Conservation (phyloP, 2,329 filamentous ascomycete genomes). For the Epichloe hybrida region DNA sequence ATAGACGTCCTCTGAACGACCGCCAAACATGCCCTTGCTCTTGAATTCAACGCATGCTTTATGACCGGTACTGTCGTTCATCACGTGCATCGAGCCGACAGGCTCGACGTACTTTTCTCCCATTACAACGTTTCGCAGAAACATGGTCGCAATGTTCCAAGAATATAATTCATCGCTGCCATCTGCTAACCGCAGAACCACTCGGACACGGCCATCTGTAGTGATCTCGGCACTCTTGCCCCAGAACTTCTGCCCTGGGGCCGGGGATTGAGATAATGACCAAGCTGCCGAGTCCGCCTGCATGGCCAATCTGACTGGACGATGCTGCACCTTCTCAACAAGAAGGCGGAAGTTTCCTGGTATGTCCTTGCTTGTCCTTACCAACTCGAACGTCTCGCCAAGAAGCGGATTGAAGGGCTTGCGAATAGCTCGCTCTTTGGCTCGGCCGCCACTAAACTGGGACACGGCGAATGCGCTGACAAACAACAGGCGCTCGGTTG, state of each 20-base stretch:
- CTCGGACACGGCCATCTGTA: constrained; percentile 73
- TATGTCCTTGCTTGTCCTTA: constrained; percentile 65
- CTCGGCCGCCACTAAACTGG: constrained; percentile 64
- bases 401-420: constrained; percentile 97
- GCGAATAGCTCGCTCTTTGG: constrained; percentile 81
- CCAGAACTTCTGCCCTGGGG: constrained; percentile 95
- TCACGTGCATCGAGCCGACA: constrained; percentile 74
- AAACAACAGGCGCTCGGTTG: constrained; percentile 62
- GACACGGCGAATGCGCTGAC: constrained; percentile 86
- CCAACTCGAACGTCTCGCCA: constrained; percentile 87
- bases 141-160: constrained; percentile 79
- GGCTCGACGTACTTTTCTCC: constrained; percentile 98
- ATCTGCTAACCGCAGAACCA: constrained; percentile 55
- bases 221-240: constrained; percentile 91
- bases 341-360: constrained; percentile 71
- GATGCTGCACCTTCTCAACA: constrained; percentile 90
- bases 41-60: constrained; percentile 86
- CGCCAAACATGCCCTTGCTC: constrained; percentile 92
- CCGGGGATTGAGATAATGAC: constrained; percentile 77
- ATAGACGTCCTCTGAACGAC: constrained; percentile 77
- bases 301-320: constrained; percentile 83
- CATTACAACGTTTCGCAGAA: constrained; percentile 90
- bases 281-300: constrained; percentile 79
- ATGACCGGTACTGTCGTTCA: constrained; percentile 71
- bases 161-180: constrained; percentile 69